Evolutionary conservation across 2,329 filamentous ascomycete species (phyloP), one percentile per base, ranked within the genome.

Genomic region (Arthrobotrys sphaeroides): DNA sequence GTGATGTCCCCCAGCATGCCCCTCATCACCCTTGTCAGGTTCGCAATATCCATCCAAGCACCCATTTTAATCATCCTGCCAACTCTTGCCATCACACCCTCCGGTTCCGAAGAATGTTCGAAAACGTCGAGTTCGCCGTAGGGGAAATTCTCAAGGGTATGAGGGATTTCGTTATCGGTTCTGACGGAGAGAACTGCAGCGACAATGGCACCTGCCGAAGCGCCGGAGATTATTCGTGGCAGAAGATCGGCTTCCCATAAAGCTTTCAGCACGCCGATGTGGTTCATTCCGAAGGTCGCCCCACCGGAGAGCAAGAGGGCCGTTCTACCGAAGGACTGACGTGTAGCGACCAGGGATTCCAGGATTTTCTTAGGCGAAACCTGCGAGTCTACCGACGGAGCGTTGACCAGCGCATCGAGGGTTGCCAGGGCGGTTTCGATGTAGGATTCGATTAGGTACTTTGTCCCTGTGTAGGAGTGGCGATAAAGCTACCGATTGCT

Each of bases 231-330:
- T 81, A 96, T 94, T 51, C 92, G 89, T 2, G 93, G 93, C 1
- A 97, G 85, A 10, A 96, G 85, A 5, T 88, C 87, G 2, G 88
- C 86, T 80, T 95, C 89, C 81, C 90, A 93, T 1, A 97, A 85
- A 2, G 90, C 87, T 82, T 96, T 96, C 65, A 96, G 84, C 1
- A 97, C 93, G 0, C 93, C 93, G 65, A 96, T 91, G 81, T 97
- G 93, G 73, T 91, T 91, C 91, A 97, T 96, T 42, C 93, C 93
- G 83, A 96, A 93, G 0, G 93, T 95, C 0, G 91, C 93, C 1
- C 93, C 93, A 5, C 93, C 93, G 3, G 93, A 96, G 7, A 97
- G 84, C 7, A 96, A 85, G 59, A 97, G 84, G 0, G 92, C 93
- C 77, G 90, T 95, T 77, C 93, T 87, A n/a, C 93, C 93, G 80